A percentile compares a stretch with the other conserved stretches of the same genome.
These are phyloP conservation scores for Mucor ambiguus DNA, from an alignment of 371 early-diverging fungal species.

Conservation along the genomic window DNA sequence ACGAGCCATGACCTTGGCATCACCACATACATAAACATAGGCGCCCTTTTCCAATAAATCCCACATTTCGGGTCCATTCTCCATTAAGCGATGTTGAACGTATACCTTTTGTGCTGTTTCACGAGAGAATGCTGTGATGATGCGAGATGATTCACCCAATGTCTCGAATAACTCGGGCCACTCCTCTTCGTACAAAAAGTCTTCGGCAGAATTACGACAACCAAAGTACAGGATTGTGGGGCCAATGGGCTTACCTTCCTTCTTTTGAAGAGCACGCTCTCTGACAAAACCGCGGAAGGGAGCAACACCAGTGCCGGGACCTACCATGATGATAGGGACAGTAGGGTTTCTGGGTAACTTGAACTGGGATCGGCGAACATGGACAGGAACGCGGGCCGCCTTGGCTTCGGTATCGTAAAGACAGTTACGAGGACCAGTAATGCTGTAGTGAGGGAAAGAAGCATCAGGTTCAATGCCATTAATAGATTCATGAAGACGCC, in stretches of 20 bases:
- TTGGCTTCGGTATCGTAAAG: slow-evolving; percentile 21
- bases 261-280: slow-evolving; percentile 76
- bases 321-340: slow-evolving; percentile 94
- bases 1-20: slow-evolving; percentile 95
- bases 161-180: slow-evolving; percentile 67
- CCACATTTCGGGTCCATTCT: slow-evolving; percentile 72
- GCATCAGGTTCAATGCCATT: slow-evolving; percentile 17
- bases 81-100: slow-evolving; percentile 81
- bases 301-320: slow-evolving; percentile 98
- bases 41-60: slow-evolving; percentile 75
- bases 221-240: slow-evolving; percentile 92
- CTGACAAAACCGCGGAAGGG: slow-evolving; percentile 96
- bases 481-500: slow-evolving; percentile 51
- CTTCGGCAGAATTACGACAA: slow-evolving; percentile 81
- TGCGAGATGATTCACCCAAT: slow-evolving; percentile 59
- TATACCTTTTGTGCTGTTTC: slow-evolving; percentile 80
- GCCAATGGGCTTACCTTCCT: slow-evolving; percentile 67
- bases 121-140: slow-evolving; percentile 90
- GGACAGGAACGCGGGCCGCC: slow-evolving; percentile 69
- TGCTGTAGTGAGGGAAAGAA: slow-evolving; percentile 27
- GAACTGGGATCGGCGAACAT: slow-evolving; percentile 88
- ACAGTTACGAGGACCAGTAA: slow-evolving; percentile 46
- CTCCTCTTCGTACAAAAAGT: slow-evolving; percentile 90
- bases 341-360: slow-evolving; percentile 78
- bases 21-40: slow-evolving; percentile 93